Evolutionary conservation across 495 filamentous ascomycete species (phyloP).

Genomic region (Platismatia glauca): DNA sequence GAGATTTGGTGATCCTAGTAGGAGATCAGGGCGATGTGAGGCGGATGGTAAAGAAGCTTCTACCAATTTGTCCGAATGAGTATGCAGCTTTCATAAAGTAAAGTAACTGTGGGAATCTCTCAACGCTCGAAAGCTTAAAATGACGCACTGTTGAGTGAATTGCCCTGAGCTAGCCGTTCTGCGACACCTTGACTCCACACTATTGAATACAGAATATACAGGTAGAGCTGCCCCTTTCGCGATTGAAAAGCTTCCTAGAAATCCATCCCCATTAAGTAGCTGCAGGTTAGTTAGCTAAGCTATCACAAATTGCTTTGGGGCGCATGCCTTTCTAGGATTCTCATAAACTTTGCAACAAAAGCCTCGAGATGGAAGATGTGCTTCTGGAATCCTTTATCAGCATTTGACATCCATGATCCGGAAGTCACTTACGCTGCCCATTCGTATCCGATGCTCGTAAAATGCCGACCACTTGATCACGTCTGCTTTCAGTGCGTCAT

Average conservation of each 20-base stretch:
- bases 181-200: not conserved
- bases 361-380: slow-evolving; percentile 97
- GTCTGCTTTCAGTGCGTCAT: slow-evolving; percentile 80
- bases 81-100: not conserved
- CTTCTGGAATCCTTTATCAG: slow-evolving; percentile 43
- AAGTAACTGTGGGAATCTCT: not conserved
- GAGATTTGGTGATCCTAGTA: not conserved
- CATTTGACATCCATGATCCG: not conserved
- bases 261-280: slow-evolving; percentile 87
- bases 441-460: slow-evolving; percentile 86
- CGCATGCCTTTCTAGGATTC: slow-evolving; percentile 70
- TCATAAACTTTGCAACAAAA: slow-evolving; percentile 97
- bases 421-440: slow-evolving; percentile 53
- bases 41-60: not conserved
- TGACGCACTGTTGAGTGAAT: slow-evolving; percentile 13
- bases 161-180: slow-evolving; percentile 12
- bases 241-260: slow-evolving; percentile 35
- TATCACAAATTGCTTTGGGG: not conserved
- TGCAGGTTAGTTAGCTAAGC: slow-evolving; percentile 28
- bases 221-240: not conserved
- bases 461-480: slow-evolving; percentile 95
- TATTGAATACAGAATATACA: too few relatives aligned
- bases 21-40: not conserved
- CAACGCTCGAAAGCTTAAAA: slow-evolving; percentile 3
- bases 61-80: not conserved